These are phyloP conservation scores for Stephania cephalantha DNA, from an alignment of 164 flowering plant species.

Conservation along the genomic window DNA sequence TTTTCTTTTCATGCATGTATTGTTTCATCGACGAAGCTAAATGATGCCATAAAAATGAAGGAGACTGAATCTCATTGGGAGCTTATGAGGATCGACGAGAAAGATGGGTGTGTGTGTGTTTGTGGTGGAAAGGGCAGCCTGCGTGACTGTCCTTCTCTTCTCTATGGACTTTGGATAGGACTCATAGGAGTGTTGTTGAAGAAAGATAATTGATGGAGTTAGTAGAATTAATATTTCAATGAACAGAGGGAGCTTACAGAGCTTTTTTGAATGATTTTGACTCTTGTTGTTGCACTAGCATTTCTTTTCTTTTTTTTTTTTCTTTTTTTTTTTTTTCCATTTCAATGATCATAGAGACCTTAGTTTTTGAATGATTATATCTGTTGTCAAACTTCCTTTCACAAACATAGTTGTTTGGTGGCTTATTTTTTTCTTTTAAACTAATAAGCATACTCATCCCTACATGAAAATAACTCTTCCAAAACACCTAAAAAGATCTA, in stretches of 20 bases:
- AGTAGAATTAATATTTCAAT: background rate
- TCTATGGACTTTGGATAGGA: conserved; percentile 40
- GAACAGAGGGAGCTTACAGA: background rate
- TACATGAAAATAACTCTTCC: too few species aligned
- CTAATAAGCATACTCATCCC: too few species aligned
- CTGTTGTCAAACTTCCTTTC: background rate
- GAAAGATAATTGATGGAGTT: conserved; percentile 2
- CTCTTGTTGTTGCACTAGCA: background rate
- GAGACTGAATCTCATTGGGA: conserved; percentile 73
- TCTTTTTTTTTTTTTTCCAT: too few species aligned
- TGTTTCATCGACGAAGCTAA: conserved; percentile 56
- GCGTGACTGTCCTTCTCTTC: conserved; percentile 76
- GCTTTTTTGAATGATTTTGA: background rate
- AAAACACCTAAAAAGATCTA: too few species aligned
- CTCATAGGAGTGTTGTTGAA: conserved; percentile 10
- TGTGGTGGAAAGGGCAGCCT: conserved; percentile 79
- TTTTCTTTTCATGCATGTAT: too few species aligned
- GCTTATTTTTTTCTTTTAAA: background rate
- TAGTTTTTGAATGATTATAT: background rate
- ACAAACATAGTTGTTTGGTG: background rate
- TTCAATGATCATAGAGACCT: background rate
- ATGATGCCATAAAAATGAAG: too few species aligned
- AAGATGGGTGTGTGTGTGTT: conserved; percentile 39
- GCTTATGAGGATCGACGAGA: conserved; percentile 55
- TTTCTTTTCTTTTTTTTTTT: too few species aligned